phyloP scores from a whole-genome alignment of 1,284 basidiomycete species.

The Mycena sp. region DNA sequence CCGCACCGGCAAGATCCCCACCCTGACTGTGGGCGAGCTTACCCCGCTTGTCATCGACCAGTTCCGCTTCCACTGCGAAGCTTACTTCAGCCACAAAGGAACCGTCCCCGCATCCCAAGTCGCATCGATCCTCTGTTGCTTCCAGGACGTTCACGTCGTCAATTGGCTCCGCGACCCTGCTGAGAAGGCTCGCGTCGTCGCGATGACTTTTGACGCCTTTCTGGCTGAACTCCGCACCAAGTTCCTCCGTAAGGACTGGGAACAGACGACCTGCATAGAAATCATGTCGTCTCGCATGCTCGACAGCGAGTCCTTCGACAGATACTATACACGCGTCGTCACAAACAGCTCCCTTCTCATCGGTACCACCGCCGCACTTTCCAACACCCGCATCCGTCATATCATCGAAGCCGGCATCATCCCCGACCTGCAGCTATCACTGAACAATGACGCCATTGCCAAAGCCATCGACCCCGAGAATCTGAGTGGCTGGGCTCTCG shows the following conservation, averaged over 20 bases:
- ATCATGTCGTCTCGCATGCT: not conserved
- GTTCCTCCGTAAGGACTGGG: conserved; percentile 1
- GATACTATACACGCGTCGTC: not conserved
- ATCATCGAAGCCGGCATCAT: not conserved
- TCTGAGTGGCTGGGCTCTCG: too few species aligned
- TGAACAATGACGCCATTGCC: not conserved
- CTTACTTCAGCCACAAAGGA: too few species aligned
- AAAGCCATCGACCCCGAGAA: not conserved
- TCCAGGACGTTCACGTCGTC: too few species aligned
- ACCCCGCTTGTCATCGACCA: too few species aligned
- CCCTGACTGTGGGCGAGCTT: too few species aligned
- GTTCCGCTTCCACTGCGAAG: too few species aligned
- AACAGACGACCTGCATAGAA: not conserved
- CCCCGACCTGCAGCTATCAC: not conserved
- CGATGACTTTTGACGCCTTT: too few species aligned
- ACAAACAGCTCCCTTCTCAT: not conserved
- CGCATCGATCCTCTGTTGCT: too few species aligned
- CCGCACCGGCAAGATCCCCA: too few species aligned
- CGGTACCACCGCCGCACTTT: not conserved
- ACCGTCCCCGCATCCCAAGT: too few species aligned
- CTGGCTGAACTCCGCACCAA: not conserved
- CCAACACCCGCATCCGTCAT: not conserved
- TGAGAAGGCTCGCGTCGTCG: too few species aligned
- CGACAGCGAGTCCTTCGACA: not conserved
- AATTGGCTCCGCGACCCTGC: too few species aligned